A percentile compares a stretch with the other conserved stretches of the same genome.
These are phyloP conservation scores for Carex littledalei DNA, from an alignment of 176 grass and related monocot genomes.

Conservation along the genomic window DNA sequence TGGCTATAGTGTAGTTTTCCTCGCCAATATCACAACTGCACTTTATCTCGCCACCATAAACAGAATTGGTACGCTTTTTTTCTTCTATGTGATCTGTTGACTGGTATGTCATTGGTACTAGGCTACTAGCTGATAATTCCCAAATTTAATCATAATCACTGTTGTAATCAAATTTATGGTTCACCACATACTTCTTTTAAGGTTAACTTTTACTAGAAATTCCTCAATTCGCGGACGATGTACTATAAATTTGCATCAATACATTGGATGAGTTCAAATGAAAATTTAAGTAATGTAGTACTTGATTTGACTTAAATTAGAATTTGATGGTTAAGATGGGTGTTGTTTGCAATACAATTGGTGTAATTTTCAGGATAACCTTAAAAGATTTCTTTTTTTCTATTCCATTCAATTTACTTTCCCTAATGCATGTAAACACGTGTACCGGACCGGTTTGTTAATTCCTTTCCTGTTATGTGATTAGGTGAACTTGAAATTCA, in stretches of 20 bases:
- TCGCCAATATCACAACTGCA: conserved; percentile 91
- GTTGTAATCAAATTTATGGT: not conserved
- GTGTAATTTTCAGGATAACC: not conserved
- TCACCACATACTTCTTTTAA: not conserved
- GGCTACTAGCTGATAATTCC: not conserved
- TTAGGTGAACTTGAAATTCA: not conserved
- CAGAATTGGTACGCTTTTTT: conserved; percentile 59
- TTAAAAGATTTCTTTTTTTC: not conserved
- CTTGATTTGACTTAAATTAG: not conserved
- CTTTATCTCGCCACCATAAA: conserved; percentile 99
- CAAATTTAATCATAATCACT: not conserved
- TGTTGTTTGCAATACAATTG: not conserved
- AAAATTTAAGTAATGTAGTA: not conserved
- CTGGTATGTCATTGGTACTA: not conserved
- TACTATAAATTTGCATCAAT: not conserved
- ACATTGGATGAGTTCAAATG: not conserved
- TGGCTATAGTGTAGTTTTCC: conserved; percentile 82
- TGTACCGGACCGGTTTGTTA: not conserved
- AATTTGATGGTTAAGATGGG: not conserved
- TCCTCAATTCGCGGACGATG: not conserved
- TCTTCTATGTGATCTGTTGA: not conserved
- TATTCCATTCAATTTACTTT: not conserved
- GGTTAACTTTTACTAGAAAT: not conserved
- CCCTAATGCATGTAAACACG: not conserved
- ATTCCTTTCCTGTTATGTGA: not conserved